These are phyloP conservation scores for Suillus discolor DNA, from an alignment of 768 basidiomycete genomes.

Conservation along the genomic window DNA sequence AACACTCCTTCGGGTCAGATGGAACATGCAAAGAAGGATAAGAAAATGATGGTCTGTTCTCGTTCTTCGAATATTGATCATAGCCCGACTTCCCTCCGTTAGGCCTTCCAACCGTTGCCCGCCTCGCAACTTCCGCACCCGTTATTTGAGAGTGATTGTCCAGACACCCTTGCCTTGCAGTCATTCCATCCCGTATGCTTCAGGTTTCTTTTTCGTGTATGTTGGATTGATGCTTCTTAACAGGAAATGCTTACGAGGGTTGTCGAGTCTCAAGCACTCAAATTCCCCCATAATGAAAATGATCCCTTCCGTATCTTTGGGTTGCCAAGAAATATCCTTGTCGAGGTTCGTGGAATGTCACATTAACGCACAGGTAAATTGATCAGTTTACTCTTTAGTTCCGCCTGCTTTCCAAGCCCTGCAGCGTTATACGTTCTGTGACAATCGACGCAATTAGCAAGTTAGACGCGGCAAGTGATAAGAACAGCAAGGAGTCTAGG, in stretches of 20 bases:
- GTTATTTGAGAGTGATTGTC: conserved; percentile 42
- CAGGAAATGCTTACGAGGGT: conserved; percentile 38
- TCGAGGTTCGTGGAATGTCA: conserved; percentile 57
- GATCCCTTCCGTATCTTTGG: conserved; percentile 68
- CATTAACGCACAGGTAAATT: background rate
- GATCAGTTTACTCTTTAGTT: conserved; percentile 43
- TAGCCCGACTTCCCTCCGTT: background rate
- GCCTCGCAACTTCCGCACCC: conserved; percentile 39
- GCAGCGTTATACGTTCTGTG: conserved; percentile 68
- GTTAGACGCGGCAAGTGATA: conserved; percentile 52
- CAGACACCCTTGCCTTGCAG: conserved; percentile 39
- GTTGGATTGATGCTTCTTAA: conserved; percentile 7
- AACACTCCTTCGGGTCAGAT: background rate
- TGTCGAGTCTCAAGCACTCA: conserved; percentile 47
- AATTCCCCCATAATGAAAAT: conserved; percentile 46
- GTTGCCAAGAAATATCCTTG: conserved; percentile 64
- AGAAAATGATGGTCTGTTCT: conserved; percentile 8
- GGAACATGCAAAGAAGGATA: conserved; percentile 5
- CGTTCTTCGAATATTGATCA: background rate
- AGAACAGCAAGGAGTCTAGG: conserved; percentile 54
- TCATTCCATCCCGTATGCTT: conserved; percentile 45
- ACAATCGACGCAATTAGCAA: conserved; percentile 58
- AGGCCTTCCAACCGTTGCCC: conserved; percentile 50
- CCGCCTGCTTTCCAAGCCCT: conserved; percentile 68
- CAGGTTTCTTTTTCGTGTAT: background rate